Evolutionary conservation across 139 green algal species (phyloP).

Genomic region (Edaphochlamys debaryana): DNA sequence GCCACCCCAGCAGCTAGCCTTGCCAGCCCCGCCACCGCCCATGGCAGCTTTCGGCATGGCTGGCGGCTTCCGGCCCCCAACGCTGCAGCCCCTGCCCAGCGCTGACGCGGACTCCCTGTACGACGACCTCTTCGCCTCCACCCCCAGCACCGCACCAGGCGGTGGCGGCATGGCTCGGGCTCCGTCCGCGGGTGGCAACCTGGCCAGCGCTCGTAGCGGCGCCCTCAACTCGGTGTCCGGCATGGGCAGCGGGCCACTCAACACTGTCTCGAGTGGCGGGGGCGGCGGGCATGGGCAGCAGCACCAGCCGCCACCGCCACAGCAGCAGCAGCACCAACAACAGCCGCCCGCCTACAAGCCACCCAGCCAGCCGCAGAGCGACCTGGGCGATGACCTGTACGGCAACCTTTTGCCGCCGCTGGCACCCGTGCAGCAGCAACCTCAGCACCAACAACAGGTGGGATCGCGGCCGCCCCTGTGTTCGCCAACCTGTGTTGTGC

Average conservation of each 20-base stretch:
- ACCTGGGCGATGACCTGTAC: background rate
- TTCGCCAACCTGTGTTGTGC: background rate
- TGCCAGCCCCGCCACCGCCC: background rate
- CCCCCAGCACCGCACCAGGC: background rate
- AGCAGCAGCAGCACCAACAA: conserved; percentile 17
- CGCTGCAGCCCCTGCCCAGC: conserved; percentile 24
- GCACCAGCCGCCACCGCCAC: background rate
- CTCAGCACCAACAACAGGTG: background rate
- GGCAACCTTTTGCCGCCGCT: background rate
- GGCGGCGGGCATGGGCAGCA: background rate
- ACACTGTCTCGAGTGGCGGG: background rate
- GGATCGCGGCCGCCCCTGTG: background rate
- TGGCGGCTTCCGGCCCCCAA: background rate
- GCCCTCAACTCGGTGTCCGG: no score
- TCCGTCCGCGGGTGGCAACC: no score
- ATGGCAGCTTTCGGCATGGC: conserved; percentile 21
- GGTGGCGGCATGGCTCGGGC: background rate
- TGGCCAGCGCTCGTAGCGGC: no score
- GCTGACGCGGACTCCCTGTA: conserved; percentile 28
- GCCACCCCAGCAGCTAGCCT: background rate
- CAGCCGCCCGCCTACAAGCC: background rate
- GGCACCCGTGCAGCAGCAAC: background rate
- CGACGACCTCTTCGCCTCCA: conserved; percentile 32
- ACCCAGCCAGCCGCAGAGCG: background rate
- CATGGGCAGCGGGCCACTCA: background rate